A percentile compares a stretch with the other conserved stretches of the same genome.
These are phyloP conservation scores for Ophiobolus disseminans DNA, from an alignment of 2,329 filamentous ascomycete genomes.

Conservation along the genomic window DNA sequence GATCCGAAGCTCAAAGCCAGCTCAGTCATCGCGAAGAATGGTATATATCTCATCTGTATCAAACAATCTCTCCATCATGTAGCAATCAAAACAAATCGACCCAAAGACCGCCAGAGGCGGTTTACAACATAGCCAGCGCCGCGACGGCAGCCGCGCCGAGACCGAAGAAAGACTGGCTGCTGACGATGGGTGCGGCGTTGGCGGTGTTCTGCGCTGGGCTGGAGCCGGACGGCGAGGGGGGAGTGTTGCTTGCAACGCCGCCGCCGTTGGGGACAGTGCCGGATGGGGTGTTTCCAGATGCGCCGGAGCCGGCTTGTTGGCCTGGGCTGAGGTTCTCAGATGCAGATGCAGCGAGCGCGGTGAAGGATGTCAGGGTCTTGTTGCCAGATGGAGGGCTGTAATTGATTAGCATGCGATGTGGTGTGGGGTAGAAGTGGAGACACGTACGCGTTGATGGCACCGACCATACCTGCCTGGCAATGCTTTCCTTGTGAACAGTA, in stretches of 20 bases:
- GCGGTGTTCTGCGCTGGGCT: constrained; percentile 33
- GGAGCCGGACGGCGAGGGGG: constrained; percentile 19
- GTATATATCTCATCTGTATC: constrained; percentile 4
- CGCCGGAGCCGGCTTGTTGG: constrained; percentile 32
- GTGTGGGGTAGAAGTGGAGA: constrained; percentile 12
- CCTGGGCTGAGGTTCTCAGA: constrained; percentile 53
- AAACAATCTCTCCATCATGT: neutral
- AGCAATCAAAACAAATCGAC: neutral
- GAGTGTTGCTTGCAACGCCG: constrained; percentile 7
- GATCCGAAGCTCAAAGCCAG: constrained; percentile 11
- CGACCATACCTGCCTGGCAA: constrained; percentile 77
- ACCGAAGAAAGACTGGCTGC: constrained; percentile 33
- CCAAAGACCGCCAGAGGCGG: neutral
- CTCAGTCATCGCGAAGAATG: constrained; percentile 17
- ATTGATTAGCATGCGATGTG: constrained; percentile 21
- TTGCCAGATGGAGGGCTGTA: constrained; percentile 41
- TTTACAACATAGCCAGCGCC: constrained; percentile 37
- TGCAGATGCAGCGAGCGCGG: constrained; percentile 47
- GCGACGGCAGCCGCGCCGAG: constrained; percentile 34
- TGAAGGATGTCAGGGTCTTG: constrained; percentile 46
- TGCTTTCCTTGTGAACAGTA: constrained; percentile 79
- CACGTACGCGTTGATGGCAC: constrained; percentile 77
- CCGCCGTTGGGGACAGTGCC: constrained; percentile 8
- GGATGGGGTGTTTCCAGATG: constrained; percentile 10
- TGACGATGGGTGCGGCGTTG: constrained; percentile 34